Conservation (phyloP, 768 basidiomycete species). For the Pulveroboletus sp. region DNA sequence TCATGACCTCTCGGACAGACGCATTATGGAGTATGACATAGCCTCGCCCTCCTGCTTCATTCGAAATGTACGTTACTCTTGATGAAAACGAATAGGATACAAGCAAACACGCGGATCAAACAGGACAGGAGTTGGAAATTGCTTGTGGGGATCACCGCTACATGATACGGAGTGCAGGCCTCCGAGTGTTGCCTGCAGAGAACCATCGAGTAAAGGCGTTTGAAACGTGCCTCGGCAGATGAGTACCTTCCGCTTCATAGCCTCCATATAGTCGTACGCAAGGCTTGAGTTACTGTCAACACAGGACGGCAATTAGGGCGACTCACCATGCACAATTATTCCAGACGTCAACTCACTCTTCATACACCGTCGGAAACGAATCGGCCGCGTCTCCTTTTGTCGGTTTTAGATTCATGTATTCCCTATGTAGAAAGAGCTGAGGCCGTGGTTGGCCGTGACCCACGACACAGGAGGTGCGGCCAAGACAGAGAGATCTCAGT, state of each 20-base stretch:
- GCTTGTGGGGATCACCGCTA: not conserved
- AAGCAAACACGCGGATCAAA: slow-evolving; percentile 1
- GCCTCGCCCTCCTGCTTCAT: not conserved
- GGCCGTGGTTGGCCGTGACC: slow-evolving; percentile 49
- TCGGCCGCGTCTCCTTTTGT: not conserved
- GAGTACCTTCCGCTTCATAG: slow-evolving; percentile 12
- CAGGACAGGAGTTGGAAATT: not conserved
- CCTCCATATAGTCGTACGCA: slow-evolving; percentile 31
- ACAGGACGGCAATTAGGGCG: slow-evolving; percentile 1
- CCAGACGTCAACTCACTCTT: slow-evolving; percentile 58
- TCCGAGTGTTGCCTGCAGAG: not conserved
- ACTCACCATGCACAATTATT: slow-evolving; percentile 55
- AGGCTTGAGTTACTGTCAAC: slow-evolving; percentile 24
- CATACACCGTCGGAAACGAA: slow-evolving; percentile 46
- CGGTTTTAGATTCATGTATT: slow-evolving; percentile 17
- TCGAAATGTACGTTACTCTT: not conserved
- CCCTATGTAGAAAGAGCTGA: slow-evolving; percentile 54
- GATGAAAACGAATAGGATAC: not conserved
- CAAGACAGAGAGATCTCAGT: slow-evolving; percentile 37
- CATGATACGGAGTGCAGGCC: not conserved
- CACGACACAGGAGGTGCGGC: slow-evolving; percentile 50
- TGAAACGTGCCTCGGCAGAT: slow-evolving; percentile 1
- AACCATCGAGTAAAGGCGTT: not conserved
- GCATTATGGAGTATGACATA: not conserved
- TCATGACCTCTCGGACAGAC: not conserved